Percentiles rank a stretch among this genome's conserved stretches.
Conservation (phyloP, 2,329 filamentous ascomycete species). For the Epichloe sibirici region DNA sequence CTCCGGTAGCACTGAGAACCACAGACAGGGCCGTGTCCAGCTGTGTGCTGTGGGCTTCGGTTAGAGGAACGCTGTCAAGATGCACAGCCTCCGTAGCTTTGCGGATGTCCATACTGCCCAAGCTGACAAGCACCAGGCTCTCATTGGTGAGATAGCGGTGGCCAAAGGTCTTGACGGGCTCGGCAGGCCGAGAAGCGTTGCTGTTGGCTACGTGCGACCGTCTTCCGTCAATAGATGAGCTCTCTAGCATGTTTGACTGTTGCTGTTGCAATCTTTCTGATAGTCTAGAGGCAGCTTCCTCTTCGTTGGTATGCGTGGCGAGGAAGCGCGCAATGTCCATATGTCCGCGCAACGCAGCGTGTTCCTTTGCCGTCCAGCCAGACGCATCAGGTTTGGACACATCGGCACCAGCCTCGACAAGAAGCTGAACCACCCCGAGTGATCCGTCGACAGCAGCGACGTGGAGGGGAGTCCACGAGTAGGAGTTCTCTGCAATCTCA, state of each 20-base stretch:
- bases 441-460: conserved; percentile 86
- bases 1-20: conserved; percentile 76
- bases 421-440: conserved; percentile 57
- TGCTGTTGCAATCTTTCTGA: conserved; percentile 11
- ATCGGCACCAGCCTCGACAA: conserved; percentile 69
- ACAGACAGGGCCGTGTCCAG: conserved; percentile 89
- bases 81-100: conserved; percentile 71
- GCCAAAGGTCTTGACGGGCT: conserved; percentile 88
- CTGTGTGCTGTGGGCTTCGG: conserved; percentile 81
- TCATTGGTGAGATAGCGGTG: conserved; percentile 87
- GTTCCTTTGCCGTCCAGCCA: conserved; percentile 89
- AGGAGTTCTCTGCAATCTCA: conserved; percentile 69
- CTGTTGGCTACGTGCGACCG: conserved; percentile 38
- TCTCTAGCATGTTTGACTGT: conserved; percentile 26
- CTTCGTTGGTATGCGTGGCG: conserved; percentile 33
- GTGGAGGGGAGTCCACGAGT: conserved; percentile 91
- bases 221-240: conserved; percentile 49
- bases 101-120: conserved; percentile 89
- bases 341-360: conserved; percentile 82
- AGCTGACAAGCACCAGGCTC: conserved; percentile 79
- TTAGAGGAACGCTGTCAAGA: conserved; percentile 76
- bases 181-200: conserved; percentile 38
- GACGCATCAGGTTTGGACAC: conserved; percentile 67
- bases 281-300: conserved; percentile 15
- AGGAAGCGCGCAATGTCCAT: conserved; percentile 66